Evolutionary conservation across 352 stramenopile genomes (phyloP), one percentile per base, ranked within the genome.

Genomic region (Peronospora tabacina): DNA sequence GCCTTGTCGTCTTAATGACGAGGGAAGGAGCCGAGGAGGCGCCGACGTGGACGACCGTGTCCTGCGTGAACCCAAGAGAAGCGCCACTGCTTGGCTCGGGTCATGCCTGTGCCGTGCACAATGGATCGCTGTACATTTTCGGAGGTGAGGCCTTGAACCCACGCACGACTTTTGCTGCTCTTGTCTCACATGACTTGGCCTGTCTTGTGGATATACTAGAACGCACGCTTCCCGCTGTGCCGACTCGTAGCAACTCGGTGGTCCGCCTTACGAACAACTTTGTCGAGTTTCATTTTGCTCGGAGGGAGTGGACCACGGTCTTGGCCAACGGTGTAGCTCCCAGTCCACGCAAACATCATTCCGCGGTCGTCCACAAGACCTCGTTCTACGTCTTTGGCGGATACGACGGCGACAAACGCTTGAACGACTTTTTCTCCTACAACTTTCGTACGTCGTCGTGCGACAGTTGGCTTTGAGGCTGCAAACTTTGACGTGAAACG

Each of bases 361-460:
- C 95, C 6, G 87, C 83, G 3, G 83, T 98, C 20, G 78, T 95
- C 6, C 83, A 96, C 71, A 86, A 88, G 40, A 85, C 95, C 54
- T 86, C 76, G 51, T 91, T 98, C 61, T 98, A 90, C 53, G 83
- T 98, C 5, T 97, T 98, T 52, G 89, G 79, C 3, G 92, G 94
- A 22, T 97, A 97, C 55, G 86, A 97, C 63, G 94, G 94, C 11
- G 86, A 75, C 42, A 81, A 72, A 51, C 78, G 94, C 30, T 77
- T 97, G 13, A 98, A 97, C 66, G 90, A 97, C 52, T 97, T 98
- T 60, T 89, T 97, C 64, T 82, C 92, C 38, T 98, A 92, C 72
- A 91, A 95, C 53, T 97, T 98, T 52, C 47, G 81, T 95, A 73
- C 38, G 63, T 67, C 6, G 26, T 8, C 13, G 11, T 8, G 44